Conservation (phyloP, 495 filamentous ascomycete species). For the Podospora pseudoanserina region DNA sequence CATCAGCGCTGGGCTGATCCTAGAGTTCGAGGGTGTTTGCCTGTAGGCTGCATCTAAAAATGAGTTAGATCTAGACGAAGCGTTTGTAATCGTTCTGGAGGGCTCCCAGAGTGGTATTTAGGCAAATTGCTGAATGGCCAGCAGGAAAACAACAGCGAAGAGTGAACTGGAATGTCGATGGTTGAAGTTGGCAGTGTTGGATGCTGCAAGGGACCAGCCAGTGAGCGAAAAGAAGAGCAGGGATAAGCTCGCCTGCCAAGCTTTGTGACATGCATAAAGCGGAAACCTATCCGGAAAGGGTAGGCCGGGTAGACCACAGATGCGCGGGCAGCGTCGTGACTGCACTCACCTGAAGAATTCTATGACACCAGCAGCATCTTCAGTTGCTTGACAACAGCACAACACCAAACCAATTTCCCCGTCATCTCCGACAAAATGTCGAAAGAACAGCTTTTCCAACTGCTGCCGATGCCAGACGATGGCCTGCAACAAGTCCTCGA, state of each 20-base stretch:
- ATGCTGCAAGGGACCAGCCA: not conserved
- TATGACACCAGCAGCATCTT: not conserved
- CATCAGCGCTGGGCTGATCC: no score
- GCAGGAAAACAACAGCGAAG: not conserved
- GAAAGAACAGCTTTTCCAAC: slow-evolving; percentile 63
- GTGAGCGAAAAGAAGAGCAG: not conserved
- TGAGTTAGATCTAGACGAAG: no score
- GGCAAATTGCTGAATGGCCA: not conserved
- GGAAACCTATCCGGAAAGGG: not conserved
- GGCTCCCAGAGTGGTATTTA: not conserved
- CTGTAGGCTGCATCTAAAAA: no score
- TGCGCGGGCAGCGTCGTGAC: not conserved
- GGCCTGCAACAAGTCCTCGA: slow-evolving; percentile 77
- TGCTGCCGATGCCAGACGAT: slow-evolving; percentile 80
- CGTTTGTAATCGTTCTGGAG: no score
- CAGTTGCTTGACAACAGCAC: not conserved
- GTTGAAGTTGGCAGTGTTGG: not conserved
- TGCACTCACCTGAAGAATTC: not conserved
- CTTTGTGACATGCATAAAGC: not conserved
- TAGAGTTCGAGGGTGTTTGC: no score
- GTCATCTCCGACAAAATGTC: slow-evolving; percentile 42
- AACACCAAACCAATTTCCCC: not conserved
- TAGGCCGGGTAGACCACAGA: not conserved
- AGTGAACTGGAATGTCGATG: not conserved
- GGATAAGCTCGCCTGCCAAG: not conserved